Evolutionary conservation across 2,329 filamentous ascomycete species (phyloP).

Genomic region (Rhexocercosporidium sp.): DNA sequence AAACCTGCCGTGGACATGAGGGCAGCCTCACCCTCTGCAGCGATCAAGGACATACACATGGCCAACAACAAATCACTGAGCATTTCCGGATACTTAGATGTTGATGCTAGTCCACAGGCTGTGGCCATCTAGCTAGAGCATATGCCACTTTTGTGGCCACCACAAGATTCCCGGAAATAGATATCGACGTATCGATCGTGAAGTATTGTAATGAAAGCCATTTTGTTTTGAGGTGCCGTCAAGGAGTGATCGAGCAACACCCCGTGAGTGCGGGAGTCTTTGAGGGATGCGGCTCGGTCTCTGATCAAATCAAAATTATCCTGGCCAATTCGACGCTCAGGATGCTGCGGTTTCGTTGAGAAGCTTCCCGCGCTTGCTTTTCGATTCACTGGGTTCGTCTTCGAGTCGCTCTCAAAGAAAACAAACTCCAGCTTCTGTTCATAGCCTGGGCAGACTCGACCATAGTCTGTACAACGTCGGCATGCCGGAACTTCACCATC

Average conservation of each 20-base stretch:
- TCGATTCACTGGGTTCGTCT: not conserved
- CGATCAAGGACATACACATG: conserved; percentile 19
- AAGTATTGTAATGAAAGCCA: conserved; percentile 17
- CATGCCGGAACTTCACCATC: conserved; percentile 23
- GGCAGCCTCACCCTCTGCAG: not conserved
- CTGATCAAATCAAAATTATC: not conserved
- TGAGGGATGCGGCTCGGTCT: not conserved
- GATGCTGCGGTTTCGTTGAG: not conserved
- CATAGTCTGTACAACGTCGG: conserved; percentile 16
- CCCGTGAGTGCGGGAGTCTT: too few species aligned
- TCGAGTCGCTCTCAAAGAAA: not conserved
- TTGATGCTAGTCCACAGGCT: conserved; percentile 14
- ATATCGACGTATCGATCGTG: conserved; percentile 19
- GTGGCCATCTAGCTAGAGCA: conserved; percentile 14
- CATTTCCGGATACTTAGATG: conserved; percentile 12
- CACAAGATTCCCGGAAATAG: not conserved
- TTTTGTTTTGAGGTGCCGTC: conserved; percentile 16
- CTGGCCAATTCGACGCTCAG: too few species aligned
- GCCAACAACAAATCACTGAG: conserved; percentile 19
- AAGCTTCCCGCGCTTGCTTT: not conserved
- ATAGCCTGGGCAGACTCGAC: conserved; percentile 20
- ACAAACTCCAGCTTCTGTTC: conserved; percentile 16
- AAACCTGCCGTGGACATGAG: conserved; percentile 5
- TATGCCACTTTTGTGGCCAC: not conserved
- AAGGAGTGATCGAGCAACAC: conserved; percentile 16